Evolutionary conservation across 306 rosid species (phyloP).

Genomic region (Psophocarpus tetragonolobus): DNA sequence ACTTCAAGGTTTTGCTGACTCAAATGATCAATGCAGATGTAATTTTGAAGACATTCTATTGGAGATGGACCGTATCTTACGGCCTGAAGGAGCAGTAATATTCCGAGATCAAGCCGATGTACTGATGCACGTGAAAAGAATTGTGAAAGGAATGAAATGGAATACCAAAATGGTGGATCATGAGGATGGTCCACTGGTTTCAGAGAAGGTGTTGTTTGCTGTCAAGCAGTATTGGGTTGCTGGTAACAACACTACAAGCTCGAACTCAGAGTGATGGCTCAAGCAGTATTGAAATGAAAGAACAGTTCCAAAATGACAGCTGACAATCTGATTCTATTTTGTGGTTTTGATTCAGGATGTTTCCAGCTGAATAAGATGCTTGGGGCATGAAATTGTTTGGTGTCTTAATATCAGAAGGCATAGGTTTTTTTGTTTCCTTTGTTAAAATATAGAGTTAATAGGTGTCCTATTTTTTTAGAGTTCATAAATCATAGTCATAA

Average conservation of each 20-base stretch:
- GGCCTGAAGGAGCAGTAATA: slow-evolving; percentile 86
- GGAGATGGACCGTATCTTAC: slow-evolving; percentile 82
- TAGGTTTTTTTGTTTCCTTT: slow-evolving; percentile 17
- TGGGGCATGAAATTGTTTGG: slow-evolving; percentile 11
- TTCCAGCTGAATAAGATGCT: slow-evolving; percentile 22
- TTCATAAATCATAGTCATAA: slow-evolving; percentile 24
- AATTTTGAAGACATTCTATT: slow-evolving; percentile 60
- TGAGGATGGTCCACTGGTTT: slow-evolving; percentile 75
- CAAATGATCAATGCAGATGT: slow-evolving; percentile 56
- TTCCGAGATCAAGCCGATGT: slow-evolving; percentile 65
- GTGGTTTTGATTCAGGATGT: slow-evolving; percentile 5
- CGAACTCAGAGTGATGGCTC: slow-evolving; percentile 40
- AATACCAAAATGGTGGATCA: slow-evolving; percentile 70
- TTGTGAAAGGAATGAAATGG: slow-evolving; percentile 82
- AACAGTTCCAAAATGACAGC: slow-evolving; percentile 4
- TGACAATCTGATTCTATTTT: slow-evolving; percentile 1
- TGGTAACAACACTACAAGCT: slow-evolving; percentile 51
- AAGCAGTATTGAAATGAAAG: slow-evolving; percentile 6
- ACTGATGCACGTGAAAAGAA: slow-evolving; percentile 55
- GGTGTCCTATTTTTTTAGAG: slow-evolving; percentile 26
- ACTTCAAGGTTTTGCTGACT: slow-evolving; percentile 11
- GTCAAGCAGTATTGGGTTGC: slow-evolving; percentile 81
- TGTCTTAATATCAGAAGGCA: slow-evolving; percentile 6
- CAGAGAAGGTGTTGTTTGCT: slow-evolving; percentile 73
- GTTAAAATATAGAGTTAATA: slow-evolving; percentile 33